Evolutionary conservation across 2,329 filamentous ascomycete genomes (phyloP).

Genomic region (Apiospora marii): DNA sequence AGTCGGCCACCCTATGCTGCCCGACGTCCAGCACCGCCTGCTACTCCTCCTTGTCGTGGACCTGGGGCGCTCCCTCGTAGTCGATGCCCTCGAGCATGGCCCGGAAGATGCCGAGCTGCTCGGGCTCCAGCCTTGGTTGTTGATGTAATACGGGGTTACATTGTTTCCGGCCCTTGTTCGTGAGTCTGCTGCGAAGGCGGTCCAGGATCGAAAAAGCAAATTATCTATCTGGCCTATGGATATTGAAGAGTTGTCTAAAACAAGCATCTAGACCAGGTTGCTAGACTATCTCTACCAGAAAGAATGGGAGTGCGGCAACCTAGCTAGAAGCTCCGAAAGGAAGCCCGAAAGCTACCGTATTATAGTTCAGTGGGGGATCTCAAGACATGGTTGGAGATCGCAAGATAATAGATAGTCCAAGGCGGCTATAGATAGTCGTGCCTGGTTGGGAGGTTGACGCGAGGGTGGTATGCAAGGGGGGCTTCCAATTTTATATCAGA

Average conservation of each 20-base stretch:
- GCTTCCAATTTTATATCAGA: not conserved
- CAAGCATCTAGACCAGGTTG: not conserved
- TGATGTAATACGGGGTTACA: not conserved
- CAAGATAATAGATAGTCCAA: not conserved
- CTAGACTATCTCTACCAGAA: no score
- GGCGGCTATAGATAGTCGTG: not conserved
- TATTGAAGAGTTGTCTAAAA: not conserved
- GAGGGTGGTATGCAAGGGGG: not conserved
- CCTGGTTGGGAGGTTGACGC: not conserved
- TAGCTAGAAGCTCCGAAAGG: not conserved
- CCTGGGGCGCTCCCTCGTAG: not conserved
- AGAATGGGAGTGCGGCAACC: not conserved
- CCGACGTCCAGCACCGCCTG: not conserved
- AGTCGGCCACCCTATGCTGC: not conserved
- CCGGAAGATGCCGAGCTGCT: not conserved
- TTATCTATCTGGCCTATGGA: no score
- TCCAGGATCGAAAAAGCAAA: no score
- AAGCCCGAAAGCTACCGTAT: not conserved
- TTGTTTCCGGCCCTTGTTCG: not conserved
- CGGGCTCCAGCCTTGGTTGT: not conserved
- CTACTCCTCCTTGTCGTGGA: slow-evolving; percentile 1
- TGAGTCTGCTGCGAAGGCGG: not conserved
- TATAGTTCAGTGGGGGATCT: not conserved
- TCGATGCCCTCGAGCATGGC: not conserved
- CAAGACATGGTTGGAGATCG: not conserved